phyloP scores from a whole-genome alignment of 1,284 basidiomycete species.

The Polyporus tsugae region DNA sequence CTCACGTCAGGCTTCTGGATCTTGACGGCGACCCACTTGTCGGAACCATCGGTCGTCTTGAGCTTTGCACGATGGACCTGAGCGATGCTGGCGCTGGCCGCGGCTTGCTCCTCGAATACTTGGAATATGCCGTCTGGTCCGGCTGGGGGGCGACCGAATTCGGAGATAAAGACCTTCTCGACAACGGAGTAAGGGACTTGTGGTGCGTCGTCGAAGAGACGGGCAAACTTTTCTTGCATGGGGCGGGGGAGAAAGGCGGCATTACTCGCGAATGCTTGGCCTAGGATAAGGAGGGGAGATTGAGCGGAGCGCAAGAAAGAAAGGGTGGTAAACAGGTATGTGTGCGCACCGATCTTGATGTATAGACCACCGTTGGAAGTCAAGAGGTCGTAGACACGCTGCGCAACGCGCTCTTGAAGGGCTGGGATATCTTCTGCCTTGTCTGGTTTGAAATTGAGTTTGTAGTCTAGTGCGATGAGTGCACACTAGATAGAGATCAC shows the following conservation, averaged over 20 bases:
- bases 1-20: slow-evolving; percentile 90
- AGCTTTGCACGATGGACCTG: slow-evolving; percentile 87
- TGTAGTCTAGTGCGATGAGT: slow-evolving; percentile 80
- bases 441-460: slow-evolving; percentile 80
- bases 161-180: slow-evolving; percentile 73
- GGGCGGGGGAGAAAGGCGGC: slow-evolving; percentile 83
- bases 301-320: neutral
- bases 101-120: slow-evolving; percentile 74
- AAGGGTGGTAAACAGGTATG: neutral
- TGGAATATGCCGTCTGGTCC: slow-evolving; percentile 81
- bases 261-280: slow-evolving; percentile 85
- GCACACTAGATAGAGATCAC: slow-evolving; percentile 55
- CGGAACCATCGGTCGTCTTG: slow-evolving; percentile 50
- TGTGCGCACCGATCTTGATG: slow-evolving; percentile 83
- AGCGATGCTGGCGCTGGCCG: slow-evolving; percentile 89
- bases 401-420: slow-evolving; percentile 84
- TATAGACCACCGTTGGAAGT: slow-evolving; percentile 87
- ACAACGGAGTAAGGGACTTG: slow-evolving; percentile 80
- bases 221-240: slow-evolving; percentile 83
- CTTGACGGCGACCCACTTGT: slow-evolving; percentile 84
- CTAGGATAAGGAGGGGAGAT: slow-evolving; percentile 39
- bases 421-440: slow-evolving; percentile 76
- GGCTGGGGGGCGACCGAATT: slow-evolving; percentile 71
- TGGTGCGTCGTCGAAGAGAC: slow-evolving; percentile 88
- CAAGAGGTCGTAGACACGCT: slow-evolving; percentile 79